Conservation (phyloP, 805 yeast genomes). For the Kurtzmaniella cleridarum region DNA sequence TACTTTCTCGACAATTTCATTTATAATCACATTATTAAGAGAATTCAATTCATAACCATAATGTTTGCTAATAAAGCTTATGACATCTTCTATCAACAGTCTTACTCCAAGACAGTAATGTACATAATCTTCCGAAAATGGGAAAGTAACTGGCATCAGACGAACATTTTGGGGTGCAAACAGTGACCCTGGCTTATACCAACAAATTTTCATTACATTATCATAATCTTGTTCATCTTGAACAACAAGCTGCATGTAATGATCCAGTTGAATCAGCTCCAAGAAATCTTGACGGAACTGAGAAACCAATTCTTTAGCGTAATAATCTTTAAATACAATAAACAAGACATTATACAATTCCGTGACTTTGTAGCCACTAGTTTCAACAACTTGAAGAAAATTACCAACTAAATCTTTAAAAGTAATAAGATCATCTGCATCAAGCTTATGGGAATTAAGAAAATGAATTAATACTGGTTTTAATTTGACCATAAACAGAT, state of each 20-base stretch:
- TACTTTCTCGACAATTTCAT: slow-evolving; percentile 62
- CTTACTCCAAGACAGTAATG: slow-evolving; percentile 76
- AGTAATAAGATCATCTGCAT: slow-evolving; percentile 41
- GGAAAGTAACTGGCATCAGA: slow-evolving; percentile 57
- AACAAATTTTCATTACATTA: slow-evolving; percentile 57
- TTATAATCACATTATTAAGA: slow-evolving; percentile 51
- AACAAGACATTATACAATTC: slow-evolving; percentile 61
- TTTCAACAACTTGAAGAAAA: slow-evolving; percentile 72
- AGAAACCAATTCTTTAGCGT: slow-evolving; percentile 48
- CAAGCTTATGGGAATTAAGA: slow-evolving; percentile 33
- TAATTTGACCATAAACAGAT: slow-evolving; percentile 53
- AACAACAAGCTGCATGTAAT: slow-evolving; percentile 80
- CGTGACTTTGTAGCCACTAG: slow-evolving; percentile 54
- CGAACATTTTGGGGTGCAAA: slow-evolving; percentile 41
- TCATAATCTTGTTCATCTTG: slow-evolving; percentile 55
- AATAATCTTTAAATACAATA: slow-evolving; percentile 50
- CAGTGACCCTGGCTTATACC: slow-evolving; percentile 56
- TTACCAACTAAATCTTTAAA: slow-evolving; percentile 64
- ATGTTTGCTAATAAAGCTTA: slow-evolving; percentile 59
- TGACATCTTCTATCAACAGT: slow-evolving; percentile 56
- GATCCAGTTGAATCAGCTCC: slow-evolving; percentile 66
- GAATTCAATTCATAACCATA: slow-evolving; percentile 60
- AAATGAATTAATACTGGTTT: slow-evolving; percentile 52
- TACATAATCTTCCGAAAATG: slow-evolving; percentile 86
- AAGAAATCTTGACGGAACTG: slow-evolving; percentile 59